These are phyloP conservation scores for Tolypocladium tundrense DNA, from an alignment of 2,329 filamentous ascomycete genomes.

Conservation along the genomic window DNA sequence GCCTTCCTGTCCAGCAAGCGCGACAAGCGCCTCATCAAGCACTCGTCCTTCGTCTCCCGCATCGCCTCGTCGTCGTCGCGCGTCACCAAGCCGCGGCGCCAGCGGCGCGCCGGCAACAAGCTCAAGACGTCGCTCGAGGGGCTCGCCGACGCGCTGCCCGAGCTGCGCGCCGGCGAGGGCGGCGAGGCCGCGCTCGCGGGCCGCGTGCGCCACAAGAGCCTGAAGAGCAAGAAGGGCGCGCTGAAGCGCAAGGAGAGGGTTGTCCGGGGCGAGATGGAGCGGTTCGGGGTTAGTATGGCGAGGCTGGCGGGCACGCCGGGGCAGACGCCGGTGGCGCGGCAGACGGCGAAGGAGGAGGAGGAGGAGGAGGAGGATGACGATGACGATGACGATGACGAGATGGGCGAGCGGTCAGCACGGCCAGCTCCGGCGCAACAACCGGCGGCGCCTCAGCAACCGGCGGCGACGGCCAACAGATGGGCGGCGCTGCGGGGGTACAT, in stretches of 20 bases:
- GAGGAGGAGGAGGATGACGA: conserved; percentile 8
- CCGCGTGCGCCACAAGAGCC: conserved; percentile 62
- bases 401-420: neutral
- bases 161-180: conserved; percentile 36
- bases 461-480: conserved; percentile 54
- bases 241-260: conserved; percentile 75
- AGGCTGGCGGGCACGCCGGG: conserved; percentile 44
- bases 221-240: conserved; percentile 67
- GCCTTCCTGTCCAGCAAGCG: conserved; percentile 63
- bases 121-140: conserved; percentile 65
- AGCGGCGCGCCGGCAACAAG: conserved; percentile 60
- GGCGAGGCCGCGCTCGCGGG: conserved; percentile 35
- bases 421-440: conserved; percentile 5
- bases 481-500: conserved; percentile 77
- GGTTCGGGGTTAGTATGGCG: conserved; percentile 77
- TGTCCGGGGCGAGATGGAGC: conserved; percentile 68
- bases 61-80: conserved; percentile 51
- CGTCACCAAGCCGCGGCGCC: conserved; percentile 15
- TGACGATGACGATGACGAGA: conserved; percentile 6
- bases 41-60: conserved; percentile 66
- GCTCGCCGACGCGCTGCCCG: conserved; percentile 72
- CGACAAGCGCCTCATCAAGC: conserved; percentile 76
- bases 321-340: conserved; percentile 6
- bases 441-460: conserved; percentile 7
- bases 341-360: conserved; percentile 6